Evolutionary conservation across 805 yeast genomes (phyloP), one percentile per base, ranked within the genome.

Genomic region (Myxozyma neotropica): DNA sequence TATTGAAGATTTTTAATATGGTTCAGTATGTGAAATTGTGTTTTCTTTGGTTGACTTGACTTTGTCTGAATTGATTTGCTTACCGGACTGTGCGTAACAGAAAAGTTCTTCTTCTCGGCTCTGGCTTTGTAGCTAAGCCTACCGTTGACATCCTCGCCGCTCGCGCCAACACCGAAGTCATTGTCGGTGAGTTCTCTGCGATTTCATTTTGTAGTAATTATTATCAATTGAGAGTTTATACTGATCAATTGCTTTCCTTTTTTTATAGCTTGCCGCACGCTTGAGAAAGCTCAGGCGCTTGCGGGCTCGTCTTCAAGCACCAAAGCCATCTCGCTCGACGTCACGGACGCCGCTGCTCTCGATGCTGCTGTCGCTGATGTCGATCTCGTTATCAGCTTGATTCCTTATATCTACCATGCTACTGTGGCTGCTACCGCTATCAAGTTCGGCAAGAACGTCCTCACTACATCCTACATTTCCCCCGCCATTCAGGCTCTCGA

Each of bases 121-220:
- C 98, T 42, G 99, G 99, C 68, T 94, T 94, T 72, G 99, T 94
- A 68, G 97, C 99, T 68, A 89, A 94, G 78, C 99, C 99, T 70
- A 93, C 97, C 56, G 97, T 94, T 65, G 99, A 94, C 75, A 87
- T 90, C 69, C 83, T 94, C 67, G 80, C 96, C 40, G 82, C 61
- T 12, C 86, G 91, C 63, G 82, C 85, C 58, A 90, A 82, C 69
- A 83, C 91, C 69, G 84, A 87, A 73, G 96, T 94, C 67, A 94
- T 98, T 46, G 98, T 94, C 67, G 78, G 72, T 69, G 54, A 21
- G 72, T 43, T 19, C 19, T 19, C n/a, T 17, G 24, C 17, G n/a
- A n/a, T 39, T 13, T 39, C n/a, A 27, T 4, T 42, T 40, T 13
- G 29, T 4, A 5, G n/a, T 29, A 19, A 10, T 27, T 27, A 2